Evolutionary conservation across 1,284 basidiomycete genomes (phyloP), one percentile per base, ranked within the genome.

Genomic region (Irpex sp.): DNA sequence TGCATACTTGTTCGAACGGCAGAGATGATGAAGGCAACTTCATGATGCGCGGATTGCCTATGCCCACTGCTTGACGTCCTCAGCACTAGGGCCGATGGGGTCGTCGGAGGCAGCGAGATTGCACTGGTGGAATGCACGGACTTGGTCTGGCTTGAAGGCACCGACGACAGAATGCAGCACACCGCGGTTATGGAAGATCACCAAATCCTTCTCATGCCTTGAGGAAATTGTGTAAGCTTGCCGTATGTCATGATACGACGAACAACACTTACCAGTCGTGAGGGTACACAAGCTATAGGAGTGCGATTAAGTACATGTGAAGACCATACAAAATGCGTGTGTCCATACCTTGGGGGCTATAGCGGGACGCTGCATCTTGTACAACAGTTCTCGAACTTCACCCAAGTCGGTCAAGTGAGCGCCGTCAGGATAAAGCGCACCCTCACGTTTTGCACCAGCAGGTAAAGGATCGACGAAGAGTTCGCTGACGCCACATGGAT

Each of bases 51-150:
- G 5, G 9, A 46, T 46, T 26, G 26, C 19, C 21, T 33, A 90
- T 51, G 87, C 84, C 75, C 82, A 92, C 68, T 77, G 78, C 76
- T 80, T 78, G 21, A 90, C 75, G 72, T 93, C 90, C 62, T 85
- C 85, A 19, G 75, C 76, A 59, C 75, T 79, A 0, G 90, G 91
- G 1, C 91, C 90, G 21, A 71, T 72, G 0, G 90, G 90, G 61
- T 89, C 87, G 59, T 84, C 83, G 60, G 87, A 89, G 5, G 88
- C 89, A 11, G 91, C 91, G 43, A 94, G 81, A 74, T 93, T 93
- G 76, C 91, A 93, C 76, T 92, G 90, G 71, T 92, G 89, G 79
- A 93, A 93, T 51, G 86, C 87, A 21, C 91, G 81, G 11, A 93
- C 83, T 74, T 92, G 84, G 59, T 91, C 87, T 21, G 78, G 78